Evolutionary conservation across 169 alveolate species (phyloP).

Genomic region (Blepharisma undulans): DNA sequence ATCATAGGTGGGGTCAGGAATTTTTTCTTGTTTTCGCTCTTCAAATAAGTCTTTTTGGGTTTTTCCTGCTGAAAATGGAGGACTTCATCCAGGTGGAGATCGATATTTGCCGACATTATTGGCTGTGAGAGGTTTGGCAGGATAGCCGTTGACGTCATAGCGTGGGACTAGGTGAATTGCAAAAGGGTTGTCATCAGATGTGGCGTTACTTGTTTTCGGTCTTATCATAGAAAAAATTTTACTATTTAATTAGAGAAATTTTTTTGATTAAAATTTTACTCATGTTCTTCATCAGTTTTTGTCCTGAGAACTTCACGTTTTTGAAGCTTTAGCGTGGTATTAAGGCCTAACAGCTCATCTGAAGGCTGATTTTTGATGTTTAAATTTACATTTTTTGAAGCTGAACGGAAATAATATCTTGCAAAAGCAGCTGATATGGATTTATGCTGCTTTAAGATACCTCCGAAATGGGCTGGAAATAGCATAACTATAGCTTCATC

Average conservation of each 20-base stretch:
- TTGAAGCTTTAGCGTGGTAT: neutral
- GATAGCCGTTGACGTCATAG: neutral
- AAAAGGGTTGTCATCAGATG: neutral
- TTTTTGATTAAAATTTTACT: too few relatives aligned
- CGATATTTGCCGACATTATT: neutral
- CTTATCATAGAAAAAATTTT: neutral
- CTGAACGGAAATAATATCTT: neutral
- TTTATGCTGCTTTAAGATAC: neutral
- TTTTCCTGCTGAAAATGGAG: neutral
- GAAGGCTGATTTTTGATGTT: neutral
- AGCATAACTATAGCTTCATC: neutral
- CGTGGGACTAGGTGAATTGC: neutral
- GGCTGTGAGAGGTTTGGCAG: neutral
- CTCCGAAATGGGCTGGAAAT: slow-evolving; percentile 23
- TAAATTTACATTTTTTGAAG: neutral
- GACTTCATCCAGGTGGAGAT: neutral
- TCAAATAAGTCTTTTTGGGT: slow-evolving; percentile 53
- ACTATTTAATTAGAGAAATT: neutral
- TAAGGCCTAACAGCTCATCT: neutral
- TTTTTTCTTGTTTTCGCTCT: slow-evolving; percentile 48
- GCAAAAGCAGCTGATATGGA: neutral
- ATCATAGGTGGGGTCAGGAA: slow-evolving; percentile 72
- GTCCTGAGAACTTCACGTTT: neutral
- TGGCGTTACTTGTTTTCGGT: neutral
- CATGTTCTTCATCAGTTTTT: neutral